Conservation (phyloP, 371 early-diverging fungal species). For the Rhizomucor pusillus region DNA sequence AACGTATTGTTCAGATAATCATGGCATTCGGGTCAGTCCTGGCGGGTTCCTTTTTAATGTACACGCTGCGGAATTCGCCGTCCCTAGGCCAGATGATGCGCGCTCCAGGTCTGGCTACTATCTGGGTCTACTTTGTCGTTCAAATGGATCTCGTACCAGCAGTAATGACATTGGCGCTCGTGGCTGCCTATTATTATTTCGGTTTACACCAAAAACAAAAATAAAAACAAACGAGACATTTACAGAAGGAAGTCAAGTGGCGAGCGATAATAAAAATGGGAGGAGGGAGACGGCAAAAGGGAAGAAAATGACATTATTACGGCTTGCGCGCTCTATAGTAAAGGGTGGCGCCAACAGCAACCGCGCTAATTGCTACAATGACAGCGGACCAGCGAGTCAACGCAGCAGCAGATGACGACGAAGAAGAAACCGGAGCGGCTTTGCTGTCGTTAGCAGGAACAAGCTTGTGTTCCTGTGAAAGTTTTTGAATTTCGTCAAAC, state of each 20-base stretch:
- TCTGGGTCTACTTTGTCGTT: constrained; percentile 59
- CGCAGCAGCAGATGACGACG: neutral
- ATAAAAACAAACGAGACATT: no score
- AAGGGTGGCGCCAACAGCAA: neutral
- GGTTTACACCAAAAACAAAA: constrained; percentile 14
- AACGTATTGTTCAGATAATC: constrained; percentile 30
- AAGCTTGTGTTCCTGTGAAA: constrained; percentile 32
- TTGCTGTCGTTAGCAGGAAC: constrained; percentile 5
- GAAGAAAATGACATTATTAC: no score
- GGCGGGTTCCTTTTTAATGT: constrained; percentile 53
- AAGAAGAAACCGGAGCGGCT: neutral
- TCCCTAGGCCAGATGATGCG: constrained; percentile 63
- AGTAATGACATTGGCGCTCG: constrained; percentile 38
- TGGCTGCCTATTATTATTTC: constrained; percentile 53
- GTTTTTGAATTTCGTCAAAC: constrained; percentile 44
- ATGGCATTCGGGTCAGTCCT: constrained; percentile 43
- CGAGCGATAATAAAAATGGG: no score
- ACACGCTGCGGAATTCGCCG: constrained; percentile 54
- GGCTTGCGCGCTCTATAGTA: neutral
- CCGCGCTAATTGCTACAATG: neutral
- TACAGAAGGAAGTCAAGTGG: no score
- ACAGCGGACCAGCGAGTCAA: neutral
- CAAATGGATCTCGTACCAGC: constrained; percentile 59
- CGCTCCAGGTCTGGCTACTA: constrained; percentile 59
- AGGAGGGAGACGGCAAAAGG: no score